phyloP scores from a whole-genome alignment of 768 basidiomycete genomes.

The Suillus variegatus region DNA sequence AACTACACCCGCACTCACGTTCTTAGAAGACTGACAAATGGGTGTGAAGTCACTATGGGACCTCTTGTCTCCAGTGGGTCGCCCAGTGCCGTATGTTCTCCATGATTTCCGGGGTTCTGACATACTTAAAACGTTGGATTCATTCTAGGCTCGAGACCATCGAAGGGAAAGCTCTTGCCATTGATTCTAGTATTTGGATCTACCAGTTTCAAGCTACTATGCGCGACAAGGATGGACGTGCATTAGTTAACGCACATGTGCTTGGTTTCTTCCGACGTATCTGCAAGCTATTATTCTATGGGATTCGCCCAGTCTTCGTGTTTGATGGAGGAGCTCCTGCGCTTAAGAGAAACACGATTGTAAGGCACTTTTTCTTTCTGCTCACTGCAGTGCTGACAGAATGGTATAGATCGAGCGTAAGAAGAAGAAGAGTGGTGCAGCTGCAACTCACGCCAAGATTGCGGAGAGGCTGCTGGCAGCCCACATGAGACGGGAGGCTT shows the following conservation, averaged over 20 bases:
- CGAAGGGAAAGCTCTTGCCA: slow-evolving; percentile 94
- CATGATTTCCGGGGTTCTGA: not conserved
- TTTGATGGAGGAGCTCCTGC: slow-evolving; percentile 97
- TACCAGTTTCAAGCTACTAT: slow-evolving; percentile 99
- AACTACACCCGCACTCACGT: not conserved
- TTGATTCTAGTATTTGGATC: slow-evolving; percentile 99
- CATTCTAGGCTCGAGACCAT: slow-evolving; percentile 80
- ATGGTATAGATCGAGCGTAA: slow-evolving; percentile 73
- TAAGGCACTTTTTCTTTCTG: slow-evolving; percentile 35
- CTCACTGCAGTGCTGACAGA: slow-evolving; percentile 8
- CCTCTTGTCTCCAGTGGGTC: slow-evolving; percentile 87
- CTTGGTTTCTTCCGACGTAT: slow-evolving; percentile 89
- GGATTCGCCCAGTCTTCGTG: slow-evolving; percentile 97
- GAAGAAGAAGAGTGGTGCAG: slow-evolving; percentile 90
- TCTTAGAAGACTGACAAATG: slow-evolving; percentile 45
- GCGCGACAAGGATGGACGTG: slow-evolving; percentile 95
- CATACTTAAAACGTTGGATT: slow-evolving; percentile 3
- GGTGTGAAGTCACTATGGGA: slow-evolving; percentile 98
- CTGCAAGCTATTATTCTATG: slow-evolving; percentile 93
- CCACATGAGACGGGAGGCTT: slow-evolving; percentile 86
- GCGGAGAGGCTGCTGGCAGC: slow-evolving; percentile 93
- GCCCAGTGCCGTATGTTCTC: slow-evolving; percentile 80
- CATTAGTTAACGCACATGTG: slow-evolving; percentile 90
- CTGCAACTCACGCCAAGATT: slow-evolving; percentile 78
- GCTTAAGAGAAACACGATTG: slow-evolving; percentile 88